These are phyloP conservation scores for Craspedostauros australis DNA, from an alignment of 108 stramenopile species.

Conservation along the genomic window DNA sequence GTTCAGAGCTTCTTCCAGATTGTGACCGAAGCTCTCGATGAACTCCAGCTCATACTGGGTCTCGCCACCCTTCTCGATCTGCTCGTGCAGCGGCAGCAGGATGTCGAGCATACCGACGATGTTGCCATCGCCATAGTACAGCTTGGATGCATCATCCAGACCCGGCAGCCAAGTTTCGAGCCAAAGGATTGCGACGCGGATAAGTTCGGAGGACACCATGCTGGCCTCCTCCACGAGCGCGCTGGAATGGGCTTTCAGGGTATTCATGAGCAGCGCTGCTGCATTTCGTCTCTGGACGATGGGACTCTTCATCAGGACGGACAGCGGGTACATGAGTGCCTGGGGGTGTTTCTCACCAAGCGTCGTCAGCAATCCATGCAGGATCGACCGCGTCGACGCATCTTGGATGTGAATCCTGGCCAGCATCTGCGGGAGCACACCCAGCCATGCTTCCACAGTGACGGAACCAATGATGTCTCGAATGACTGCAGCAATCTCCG, in stretches of 20 bases:
- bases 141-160: conserved; percentile 90
- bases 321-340: conserved; percentile 97
- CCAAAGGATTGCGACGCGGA: conserved; percentile 99
- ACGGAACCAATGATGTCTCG: conserved; percentile 70
- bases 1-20: conserved; percentile 69
- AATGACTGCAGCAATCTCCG: conserved; percentile 66
- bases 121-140: conserved; percentile 94
- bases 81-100: conserved; percentile 75
- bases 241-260: conserved; percentile 75
- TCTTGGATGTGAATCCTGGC: conserved; percentile 94
- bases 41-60: conserved; percentile 83
- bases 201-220: conserved; percentile 93
- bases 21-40: conserved; percentile 68
- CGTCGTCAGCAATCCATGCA: conserved; percentile 83
- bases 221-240: conserved; percentile 90
- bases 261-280: conserved; percentile 86
- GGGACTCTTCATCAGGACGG: conserved; percentile 89
- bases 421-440: conserved; percentile 96
- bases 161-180: conserved; percentile 98
- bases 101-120: conserved; percentile 89
- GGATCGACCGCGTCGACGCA: conserved; percentile 62
- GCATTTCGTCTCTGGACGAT: conserved; percentile 80
- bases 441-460: conserved; percentile 93
- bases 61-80: conserved; percentile 71
- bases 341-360: conserved; percentile 92